Base-by-base conservation (phyloP, 768 basidiomycete species). In the Termitomyces titanicus region DNA sequence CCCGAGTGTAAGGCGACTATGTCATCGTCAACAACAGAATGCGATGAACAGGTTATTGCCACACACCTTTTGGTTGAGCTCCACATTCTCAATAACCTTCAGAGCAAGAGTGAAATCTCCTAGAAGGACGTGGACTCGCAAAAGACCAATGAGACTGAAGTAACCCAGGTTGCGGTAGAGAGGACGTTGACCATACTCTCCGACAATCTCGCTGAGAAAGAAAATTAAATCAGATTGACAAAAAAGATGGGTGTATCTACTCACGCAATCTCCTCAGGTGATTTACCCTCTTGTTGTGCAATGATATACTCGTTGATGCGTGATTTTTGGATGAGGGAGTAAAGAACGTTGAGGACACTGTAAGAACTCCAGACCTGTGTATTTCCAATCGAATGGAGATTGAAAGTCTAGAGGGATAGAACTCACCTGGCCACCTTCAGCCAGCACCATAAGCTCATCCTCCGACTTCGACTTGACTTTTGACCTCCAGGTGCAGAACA, bases 291-390 rank as follows among this genome's bases (percentile, higher is more conserved):
- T 63, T 90, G 84, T 55, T 86, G 82, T 7, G 96, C 95, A 56
- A 76, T 68, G 56, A 99, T 85, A 72, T 94, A 92, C 69, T 98
- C 94, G 71, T 95, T 94, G 72, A 94, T 91, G 70, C 86, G 87
- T 5, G 90, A 92, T 72, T 98, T 98, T 81, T 98, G 96, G 60
- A 99, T 95, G 63, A 99, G 81, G 18, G 94, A 98, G 76, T 99
- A 99, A 25, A 99, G 80, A 37, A 99, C 96, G 73, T 99, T 98
- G 64, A 99, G 81, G 25, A 98, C 96, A 59, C 91, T 94, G 77
- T 99, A 99, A 48, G 94, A 96, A 64, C 89, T 94, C 97, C 97
- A 99, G 54, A 95, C 88, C 83, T 94, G 61, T 22, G n/a, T 40
- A 27, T 45, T 17, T 47, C 10, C 29, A 20, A 6, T 15, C 44